Evolutionary conservation across 345 rosid genomes (phyloP).

Genomic region (Chamaenerion angustifolium): DNA sequence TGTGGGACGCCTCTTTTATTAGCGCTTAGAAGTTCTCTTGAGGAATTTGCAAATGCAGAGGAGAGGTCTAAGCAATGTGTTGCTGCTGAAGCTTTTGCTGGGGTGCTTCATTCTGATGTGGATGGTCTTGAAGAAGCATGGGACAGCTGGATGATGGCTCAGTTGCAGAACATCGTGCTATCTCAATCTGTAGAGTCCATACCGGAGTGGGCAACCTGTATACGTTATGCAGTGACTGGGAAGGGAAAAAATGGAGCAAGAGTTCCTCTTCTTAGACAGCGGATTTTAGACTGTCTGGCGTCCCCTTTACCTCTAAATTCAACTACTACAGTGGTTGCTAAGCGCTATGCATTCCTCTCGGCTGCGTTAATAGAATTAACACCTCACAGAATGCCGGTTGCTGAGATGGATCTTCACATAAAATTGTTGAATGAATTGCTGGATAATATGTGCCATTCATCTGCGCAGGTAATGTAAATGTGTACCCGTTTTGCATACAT

Average conservation of each 20-base stretch:
- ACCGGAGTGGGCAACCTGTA: slow-evolving; percentile 96
- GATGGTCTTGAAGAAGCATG: slow-evolving; percentile 66
- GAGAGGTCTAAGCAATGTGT: slow-evolving; percentile 98
- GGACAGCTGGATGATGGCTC: slow-evolving; percentile 87
- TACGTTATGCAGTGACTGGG: slow-evolving; percentile 98
- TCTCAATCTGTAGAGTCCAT: slow-evolving; percentile 84
- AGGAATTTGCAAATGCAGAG: slow-evolving; percentile 74
- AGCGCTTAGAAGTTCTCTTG: slow-evolving; percentile 56
- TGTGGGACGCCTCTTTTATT: slow-evolving; percentile 76
- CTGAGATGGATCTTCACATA: slow-evolving; percentile 61
- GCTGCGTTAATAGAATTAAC: slow-evolving; percentile 85
- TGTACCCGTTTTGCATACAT: background rate
- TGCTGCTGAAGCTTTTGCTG: slow-evolving; percentile 97
- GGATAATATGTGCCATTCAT: slow-evolving; percentile 82
- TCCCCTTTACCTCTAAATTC: slow-evolving; percentile 68
- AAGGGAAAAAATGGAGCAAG: slow-evolving; percentile 83
- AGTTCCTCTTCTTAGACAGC: slow-evolving; percentile 67
- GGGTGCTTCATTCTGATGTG: slow-evolving; percentile 80
- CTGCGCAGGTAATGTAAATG: slow-evolving; percentile 59
- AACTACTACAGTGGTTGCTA: slow-evolving; percentile 76
- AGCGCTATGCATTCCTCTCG: slow-evolving; percentile 87
- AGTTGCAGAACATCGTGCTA: slow-evolving; percentile 69
- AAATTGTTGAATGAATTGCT: slow-evolving; percentile 67
- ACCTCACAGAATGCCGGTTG: slow-evolving; percentile 68
- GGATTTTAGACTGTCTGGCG: slow-evolving; percentile 69